phyloP scores from a whole-genome alignment of 169 alveolate species.

The Plasmodium chabaudi region DNA sequence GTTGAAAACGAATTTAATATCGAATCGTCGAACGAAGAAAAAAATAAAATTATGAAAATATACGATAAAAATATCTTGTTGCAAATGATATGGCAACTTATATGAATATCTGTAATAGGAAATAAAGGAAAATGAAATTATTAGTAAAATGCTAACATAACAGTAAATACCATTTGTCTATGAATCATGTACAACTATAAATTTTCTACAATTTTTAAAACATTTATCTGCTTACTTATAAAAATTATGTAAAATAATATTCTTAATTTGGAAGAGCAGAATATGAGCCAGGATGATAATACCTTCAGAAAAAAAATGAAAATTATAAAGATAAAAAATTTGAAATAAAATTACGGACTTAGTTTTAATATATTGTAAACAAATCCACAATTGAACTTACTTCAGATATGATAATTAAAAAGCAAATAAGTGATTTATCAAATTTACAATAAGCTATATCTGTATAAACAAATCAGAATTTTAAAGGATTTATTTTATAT shows the following conservation, averaged over 20 bases:
- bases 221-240: slow-evolving; percentile 45
- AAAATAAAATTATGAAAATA: slow-evolving; percentile 56
- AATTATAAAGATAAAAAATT: neutral
- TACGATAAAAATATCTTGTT: slow-evolving; percentile 61
- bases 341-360: neutral
- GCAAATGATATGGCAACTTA: slow-evolving; percentile 66
- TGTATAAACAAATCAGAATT: neutral
- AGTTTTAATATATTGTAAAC: neutral
- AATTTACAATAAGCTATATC: slow-evolving; percentile 56
- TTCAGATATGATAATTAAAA: slow-evolving; percentile 42
- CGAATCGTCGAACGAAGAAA: slow-evolving; percentile 70
- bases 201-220: neutral
- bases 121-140: neutral
- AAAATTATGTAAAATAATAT: slow-evolving; percentile 44
- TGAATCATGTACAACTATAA: neutral
- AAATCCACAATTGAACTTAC: slow-evolving; percentile 9
- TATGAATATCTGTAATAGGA: slow-evolving; percentile 46
- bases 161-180: neutral
- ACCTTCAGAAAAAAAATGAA: slow-evolving; percentile 34
- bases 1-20: slow-evolving; percentile 16
- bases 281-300: slow-evolving; percentile 56
- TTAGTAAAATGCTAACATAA: too few relatives aligned
- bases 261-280: slow-evolving; percentile 61
- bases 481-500: neutral
- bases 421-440: slow-evolving; percentile 37